These are phyloP conservation scores for Paratrypanosoma confusum DNA, from an alignment of 208 protist species.

Conservation along the genomic window DNA sequence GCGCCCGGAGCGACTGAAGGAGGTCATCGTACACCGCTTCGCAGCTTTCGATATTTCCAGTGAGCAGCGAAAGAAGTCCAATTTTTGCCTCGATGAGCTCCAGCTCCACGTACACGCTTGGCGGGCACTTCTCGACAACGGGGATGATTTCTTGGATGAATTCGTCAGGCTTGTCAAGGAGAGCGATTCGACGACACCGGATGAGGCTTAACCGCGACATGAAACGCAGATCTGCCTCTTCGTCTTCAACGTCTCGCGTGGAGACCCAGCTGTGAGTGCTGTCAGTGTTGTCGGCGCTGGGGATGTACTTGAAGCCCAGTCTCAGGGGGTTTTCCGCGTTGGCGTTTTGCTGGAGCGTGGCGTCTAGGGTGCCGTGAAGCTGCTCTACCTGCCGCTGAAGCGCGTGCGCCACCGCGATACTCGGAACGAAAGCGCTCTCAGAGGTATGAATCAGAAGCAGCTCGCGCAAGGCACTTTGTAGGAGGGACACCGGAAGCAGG, in stretches of 20 bases:
- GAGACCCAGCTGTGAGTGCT: too few relatives aligned
- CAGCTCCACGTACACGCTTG: constrained; percentile 52
- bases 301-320: constrained; percentile 7
- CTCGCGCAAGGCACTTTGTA: constrained; percentile 3
- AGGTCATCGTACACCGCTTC: constrained; percentile 63
- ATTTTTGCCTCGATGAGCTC: constrained; percentile 68
- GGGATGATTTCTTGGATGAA: constrained; percentile 54
- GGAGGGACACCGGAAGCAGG: too few relatives aligned
- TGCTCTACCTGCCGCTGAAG: constrained; percentile 11
- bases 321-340: constrained; percentile 45
- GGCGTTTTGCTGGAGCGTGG: constrained; percentile 58
- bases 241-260: too few relatives aligned
- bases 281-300: too few relatives aligned
- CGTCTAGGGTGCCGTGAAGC: constrained; percentile 40
- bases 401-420: not conserved
- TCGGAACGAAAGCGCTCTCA: not conserved
- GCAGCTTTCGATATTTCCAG: constrained; percentile 30
- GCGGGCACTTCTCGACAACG: constrained; percentile 51
- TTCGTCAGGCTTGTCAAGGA: constrained; percentile 20
- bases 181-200: constrained; percentile 51
- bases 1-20: constrained; percentile 50
- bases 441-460: not conserved
- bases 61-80: constrained; percentile 44
- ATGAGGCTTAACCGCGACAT: constrained; percentile 28
- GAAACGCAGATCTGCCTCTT: constrained; percentile 19